phyloP scores from a whole-genome alignment of 306 rosid species.

The Clitoria ternatea region DNA sequence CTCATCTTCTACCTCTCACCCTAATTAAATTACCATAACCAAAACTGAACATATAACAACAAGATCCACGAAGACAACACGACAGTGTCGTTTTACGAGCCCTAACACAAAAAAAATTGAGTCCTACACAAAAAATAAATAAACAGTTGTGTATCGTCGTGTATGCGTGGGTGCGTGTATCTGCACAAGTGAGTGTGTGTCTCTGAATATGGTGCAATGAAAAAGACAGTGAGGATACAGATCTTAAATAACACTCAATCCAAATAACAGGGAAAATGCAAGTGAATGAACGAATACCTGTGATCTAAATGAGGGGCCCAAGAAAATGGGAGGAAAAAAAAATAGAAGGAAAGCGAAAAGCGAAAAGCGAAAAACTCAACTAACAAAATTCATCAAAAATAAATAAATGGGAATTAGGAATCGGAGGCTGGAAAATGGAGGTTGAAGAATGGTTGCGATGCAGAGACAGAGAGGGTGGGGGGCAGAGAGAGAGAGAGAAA shows the following conservation, averaged over 20 bases:
- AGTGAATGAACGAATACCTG: conserved; percentile 7
- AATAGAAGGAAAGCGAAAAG: not conserved
- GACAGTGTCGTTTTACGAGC: not conserved
- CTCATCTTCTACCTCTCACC: not conserved
- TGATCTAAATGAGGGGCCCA: conserved; percentile 22
- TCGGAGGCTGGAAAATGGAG: not conserved
- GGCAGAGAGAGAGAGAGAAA: not conserved
- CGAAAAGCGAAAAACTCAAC: not conserved
- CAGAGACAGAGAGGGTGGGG: not conserved
- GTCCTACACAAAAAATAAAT: not conserved
- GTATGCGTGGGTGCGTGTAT: not conserved
- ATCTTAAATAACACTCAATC: conserved; percentile 1
- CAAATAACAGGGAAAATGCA: not conserved
- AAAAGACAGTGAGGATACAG: not conserved
- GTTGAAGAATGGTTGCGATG: not conserved
- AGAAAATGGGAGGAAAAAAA: not conserved
- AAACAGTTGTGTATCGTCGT: not conserved
- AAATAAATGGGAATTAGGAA: not conserved
- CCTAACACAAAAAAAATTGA: not conserved
- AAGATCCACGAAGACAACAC: conserved; percentile 10
- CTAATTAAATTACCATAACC: not conserved
- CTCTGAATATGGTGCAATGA: not conserved
- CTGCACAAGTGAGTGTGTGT: not conserved
- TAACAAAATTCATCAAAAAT: not conserved
- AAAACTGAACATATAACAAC: not conserved